Base-by-base conservation (phyloP, 768 basidiomycete species). In the Tulasnella sp. region DNA sequence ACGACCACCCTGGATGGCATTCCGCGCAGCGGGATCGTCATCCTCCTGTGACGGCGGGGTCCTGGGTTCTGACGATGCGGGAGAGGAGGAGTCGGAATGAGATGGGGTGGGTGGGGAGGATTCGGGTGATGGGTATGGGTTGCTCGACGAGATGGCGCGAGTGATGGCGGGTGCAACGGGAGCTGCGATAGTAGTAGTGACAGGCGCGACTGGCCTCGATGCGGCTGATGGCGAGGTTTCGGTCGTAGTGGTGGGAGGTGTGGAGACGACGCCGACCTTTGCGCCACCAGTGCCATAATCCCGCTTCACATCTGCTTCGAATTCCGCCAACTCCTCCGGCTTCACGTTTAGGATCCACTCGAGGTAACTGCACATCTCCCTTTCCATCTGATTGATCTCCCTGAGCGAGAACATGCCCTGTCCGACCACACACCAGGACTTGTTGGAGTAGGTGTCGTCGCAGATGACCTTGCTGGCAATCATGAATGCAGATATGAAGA, bases 321-420 rank as follows among this genome's bases (percentile, higher is more conserved):
- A 73, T 10, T 68, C 68, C 43, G 61, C 42, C 25, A 73, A 66
- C 62, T 73, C 71, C 38, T 69, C 64, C 21, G 67, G 69, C 5
- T 64, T 64, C 45, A 73, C 67, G 62, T 73, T 72, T 63, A 75
- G 62, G 55, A 70, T 67, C 92, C 92, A 97, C 68, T 94, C 92
- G 45, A 99, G 74, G 67, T 97, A 98, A 15, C 80, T 78, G 63
- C 84, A 91, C 84, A 96, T 92, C 72, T 93, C 91, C 22, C 90
- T 75, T 74, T 93, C 92, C 91, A 93, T 92, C 76, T 93, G 91
- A 70, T 96, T 96, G 67, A 96, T 85, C 76, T 93, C 92, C 48
- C 86, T 78, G 5, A 93, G 73, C 1, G 77, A 73, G 66, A 92
- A 93, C 80, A 91, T 84, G 27, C 81, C 83, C 70, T 92, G 88